Evolutionary conservation across 2,329 filamentous ascomycete genomes (phyloP).

Genomic region (Hymenoscyphus albidus): DNA sequence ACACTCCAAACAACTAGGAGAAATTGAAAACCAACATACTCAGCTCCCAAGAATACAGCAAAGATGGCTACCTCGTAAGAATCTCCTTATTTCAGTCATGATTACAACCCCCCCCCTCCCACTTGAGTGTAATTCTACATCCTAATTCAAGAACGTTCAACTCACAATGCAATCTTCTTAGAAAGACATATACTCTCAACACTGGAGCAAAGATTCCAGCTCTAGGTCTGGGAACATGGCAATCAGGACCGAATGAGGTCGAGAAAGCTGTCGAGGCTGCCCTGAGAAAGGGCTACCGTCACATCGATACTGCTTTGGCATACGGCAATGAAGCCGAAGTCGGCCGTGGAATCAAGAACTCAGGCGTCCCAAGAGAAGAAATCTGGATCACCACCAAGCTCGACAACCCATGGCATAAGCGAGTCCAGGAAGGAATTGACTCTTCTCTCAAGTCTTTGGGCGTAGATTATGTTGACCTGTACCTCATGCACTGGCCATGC

Average conservation of each 20-base stretch:
- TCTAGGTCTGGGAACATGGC: conserved; percentile 76
- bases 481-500: conserved; percentile 70
- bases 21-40: neutral
- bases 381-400: conserved; percentile 79
- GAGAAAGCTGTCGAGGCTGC: conserved; percentile 67
- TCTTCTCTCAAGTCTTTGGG: conserved; percentile 57
- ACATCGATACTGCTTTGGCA: conserved; percentile 64
- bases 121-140: conserved; percentile 22
- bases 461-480: conserved; percentile 64
- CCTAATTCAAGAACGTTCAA: conserved; percentile 18
- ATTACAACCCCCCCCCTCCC: conserved; percentile 33
- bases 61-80: conserved; percentile 35
- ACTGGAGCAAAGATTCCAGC: conserved; percentile 75
- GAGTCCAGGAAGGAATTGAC: conserved; percentile 58
- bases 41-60: conserved; percentile 9
- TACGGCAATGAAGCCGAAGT: conserved; percentile 75
- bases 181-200: conserved; percentile 64
- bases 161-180: conserved; percentile 25
- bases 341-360: conserved; percentile 64
- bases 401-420: conserved; percentile 74
- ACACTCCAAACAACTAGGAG: neutral
- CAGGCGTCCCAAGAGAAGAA: conserved; percentile 58
- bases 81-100: neutral
- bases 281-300: conserved; percentile 65
- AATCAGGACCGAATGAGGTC: conserved; percentile 64